Conservation (phyloP, 306 rosid genomes). For the Rosa multiflora region DNA sequence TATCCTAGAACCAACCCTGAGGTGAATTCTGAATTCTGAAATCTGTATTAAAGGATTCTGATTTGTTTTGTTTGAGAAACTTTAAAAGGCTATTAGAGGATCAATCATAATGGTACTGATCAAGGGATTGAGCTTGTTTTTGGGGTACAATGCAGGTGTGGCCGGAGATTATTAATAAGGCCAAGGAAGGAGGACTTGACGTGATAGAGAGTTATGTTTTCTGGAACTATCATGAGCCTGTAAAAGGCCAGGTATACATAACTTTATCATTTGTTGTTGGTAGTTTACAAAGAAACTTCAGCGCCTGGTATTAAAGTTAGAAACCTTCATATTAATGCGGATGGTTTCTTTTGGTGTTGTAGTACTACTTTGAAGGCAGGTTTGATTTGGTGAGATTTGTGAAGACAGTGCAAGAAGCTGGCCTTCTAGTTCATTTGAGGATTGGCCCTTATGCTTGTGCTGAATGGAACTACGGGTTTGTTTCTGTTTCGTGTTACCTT, state of each 20-base stretch:
- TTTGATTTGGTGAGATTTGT: conserved; percentile 29
- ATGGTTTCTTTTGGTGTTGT: neutral
- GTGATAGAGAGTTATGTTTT: conserved; percentile 25
- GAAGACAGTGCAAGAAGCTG: conserved; percentile 29
- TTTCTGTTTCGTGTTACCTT: neutral
- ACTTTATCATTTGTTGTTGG: neutral
- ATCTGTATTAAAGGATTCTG: neutral
- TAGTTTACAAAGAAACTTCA: neutral
- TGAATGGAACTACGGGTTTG: conserved; percentile 28
- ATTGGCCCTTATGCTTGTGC: conserved; percentile 35
- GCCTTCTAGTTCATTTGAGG: conserved; percentile 32
- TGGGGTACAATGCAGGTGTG: conserved; percentile 20
- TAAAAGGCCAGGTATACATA: conserved; percentile 17
- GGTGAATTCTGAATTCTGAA: conserved; percentile 4
- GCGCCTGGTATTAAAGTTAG: neutral
- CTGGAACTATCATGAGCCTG: conserved; percentile 21
- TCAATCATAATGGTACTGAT: neutral
- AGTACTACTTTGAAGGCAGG: conserved; percentile 36
- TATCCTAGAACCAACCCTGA: conserved; percentile 31
- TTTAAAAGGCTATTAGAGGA: neutral
- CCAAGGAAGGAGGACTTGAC: conserved; percentile 22
- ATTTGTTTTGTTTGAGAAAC: neutral
- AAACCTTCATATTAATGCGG: neutral
- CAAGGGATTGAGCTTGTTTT: neutral
- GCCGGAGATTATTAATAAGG: conserved; percentile 15